A percentile compares a stretch with the other conserved stretches of the same genome.
Conservation (phyloP, 805 yeast genomes). For the Suhomyces faveliae region DNA sequence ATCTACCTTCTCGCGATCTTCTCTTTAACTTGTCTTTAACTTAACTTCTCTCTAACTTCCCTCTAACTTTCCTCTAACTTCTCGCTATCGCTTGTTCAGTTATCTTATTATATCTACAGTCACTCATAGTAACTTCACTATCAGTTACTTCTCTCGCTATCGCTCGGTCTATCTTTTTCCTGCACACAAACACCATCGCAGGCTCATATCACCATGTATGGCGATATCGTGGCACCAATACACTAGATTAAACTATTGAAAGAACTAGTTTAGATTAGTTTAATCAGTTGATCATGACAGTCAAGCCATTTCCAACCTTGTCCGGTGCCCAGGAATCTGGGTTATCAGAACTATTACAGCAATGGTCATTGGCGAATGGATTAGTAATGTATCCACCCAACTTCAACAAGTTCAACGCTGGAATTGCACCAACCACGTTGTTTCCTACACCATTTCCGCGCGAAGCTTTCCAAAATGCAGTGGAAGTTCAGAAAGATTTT, state of each 20-base stretch:
- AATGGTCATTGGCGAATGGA: slow-evolving; percentile 81
- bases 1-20: too few species aligned
- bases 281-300: background rate
- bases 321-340: slow-evolving; percentile 23
- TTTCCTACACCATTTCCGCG: slow-evolving; percentile 88
- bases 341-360: slow-evolving; percentile 51
- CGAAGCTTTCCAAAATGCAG: slow-evolving; percentile 62
- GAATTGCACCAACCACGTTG: slow-evolving; percentile 82
- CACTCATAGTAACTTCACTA: too few species aligned
- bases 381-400: slow-evolving; percentile 75
- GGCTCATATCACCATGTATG: slow-evolving; percentile 2
- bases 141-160: too few species aligned
- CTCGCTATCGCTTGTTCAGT: too few species aligned
- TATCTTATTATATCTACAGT: too few species aligned
- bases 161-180: background rate
- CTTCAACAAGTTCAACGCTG: slow-evolving; percentile 43
- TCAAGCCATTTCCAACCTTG: slow-evolving; percentile 36
- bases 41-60: too few species aligned
- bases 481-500: slow-evolving; percentile 62
- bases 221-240: slow-evolving; percentile 3
- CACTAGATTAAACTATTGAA: too few species aligned
- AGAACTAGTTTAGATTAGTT: too few species aligned
- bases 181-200: background rate
- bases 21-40: too few species aligned
- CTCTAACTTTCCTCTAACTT: too few species aligned